phyloP scores from a whole-genome alignment of 2,329 filamentous ascomycete species.

The Dactylella cylindrospora region DNA sequence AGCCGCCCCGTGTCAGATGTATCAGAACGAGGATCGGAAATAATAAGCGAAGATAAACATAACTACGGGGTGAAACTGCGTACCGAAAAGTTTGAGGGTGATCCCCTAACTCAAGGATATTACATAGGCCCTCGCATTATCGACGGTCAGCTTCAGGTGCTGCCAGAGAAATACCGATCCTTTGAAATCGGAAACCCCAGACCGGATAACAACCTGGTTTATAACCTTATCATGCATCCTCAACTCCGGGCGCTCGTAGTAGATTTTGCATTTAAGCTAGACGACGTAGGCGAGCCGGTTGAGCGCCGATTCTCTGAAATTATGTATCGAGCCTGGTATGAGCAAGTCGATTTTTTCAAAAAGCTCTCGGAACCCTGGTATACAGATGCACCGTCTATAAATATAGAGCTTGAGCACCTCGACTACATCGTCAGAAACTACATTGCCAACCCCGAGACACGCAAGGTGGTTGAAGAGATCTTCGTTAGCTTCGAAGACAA shows the following conservation, averaged over 20 bases:
- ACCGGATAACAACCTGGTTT: too few relatives aligned
- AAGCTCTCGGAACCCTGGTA: too few relatives aligned
- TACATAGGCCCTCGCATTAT: too few relatives aligned
- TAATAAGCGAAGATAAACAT: not conserved
- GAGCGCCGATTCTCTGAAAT: conserved; percentile 24
- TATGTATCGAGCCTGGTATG: conserved; percentile 17
- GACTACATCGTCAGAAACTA: not conserved
- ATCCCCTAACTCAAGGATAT: too few relatives aligned
- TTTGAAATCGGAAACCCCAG: not conserved
- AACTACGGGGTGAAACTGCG: not conserved
- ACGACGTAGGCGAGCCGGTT: not conserved
- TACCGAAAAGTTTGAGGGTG: too few relatives aligned
- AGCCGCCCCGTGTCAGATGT: too few relatives aligned
- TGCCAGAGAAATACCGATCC: not conserved
- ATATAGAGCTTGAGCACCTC: not conserved
- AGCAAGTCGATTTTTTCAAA: not conserved
- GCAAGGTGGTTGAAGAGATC: not conserved
- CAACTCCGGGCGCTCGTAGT: conserved; percentile 1
- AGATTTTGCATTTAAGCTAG: not conserved
- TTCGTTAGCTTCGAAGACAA: too few relatives aligned
- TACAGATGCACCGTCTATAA: too few relatives aligned
- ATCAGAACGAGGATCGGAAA: not conserved
- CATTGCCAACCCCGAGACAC: not conserved
- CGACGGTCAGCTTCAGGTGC: too few relatives aligned
- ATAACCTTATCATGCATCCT: too few relatives aligned